Evolutionary conservation across 495 filamentous ascomycete species (phyloP).

Genomic region (Penicillium pulvis): DNA sequence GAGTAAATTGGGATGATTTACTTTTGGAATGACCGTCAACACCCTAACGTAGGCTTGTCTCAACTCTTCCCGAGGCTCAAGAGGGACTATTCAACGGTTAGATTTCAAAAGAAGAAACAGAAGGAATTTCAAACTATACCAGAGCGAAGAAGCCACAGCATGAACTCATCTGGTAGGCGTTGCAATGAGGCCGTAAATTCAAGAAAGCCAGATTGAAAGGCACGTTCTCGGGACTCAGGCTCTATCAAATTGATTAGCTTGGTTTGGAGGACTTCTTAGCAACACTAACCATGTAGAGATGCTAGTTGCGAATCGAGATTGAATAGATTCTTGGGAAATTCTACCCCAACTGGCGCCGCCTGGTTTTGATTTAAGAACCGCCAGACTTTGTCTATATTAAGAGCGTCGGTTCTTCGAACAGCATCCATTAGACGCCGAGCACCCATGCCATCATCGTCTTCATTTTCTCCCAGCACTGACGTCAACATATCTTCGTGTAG

Average conservation of each 20-base stretch:
- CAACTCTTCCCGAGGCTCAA: slow-evolving; percentile 61
- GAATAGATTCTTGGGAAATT: slow-evolving; percentile 39
- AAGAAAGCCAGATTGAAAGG: slow-evolving; percentile 69
- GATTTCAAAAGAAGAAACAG: neutral
- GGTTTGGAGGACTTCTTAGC: neutral
- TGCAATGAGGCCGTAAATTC: slow-evolving; percentile 57
- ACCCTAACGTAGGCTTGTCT: slow-evolving; percentile 64
- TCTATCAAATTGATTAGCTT: slow-evolving; percentile 32
- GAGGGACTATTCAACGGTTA: slow-evolving; percentile 44
- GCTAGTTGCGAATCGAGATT: slow-evolving; percentile 26
- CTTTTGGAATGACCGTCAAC: slow-evolving; percentile 40
- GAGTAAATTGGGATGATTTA: neutral
- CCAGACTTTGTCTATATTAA: slow-evolving; percentile 60
- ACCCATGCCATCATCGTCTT: slow-evolving; percentile 53
- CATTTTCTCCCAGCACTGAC: slow-evolving; percentile 43
- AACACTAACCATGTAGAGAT: slow-evolving; percentile 40
- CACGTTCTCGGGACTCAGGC: slow-evolving; percentile 55
- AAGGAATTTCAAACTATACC: neutral
- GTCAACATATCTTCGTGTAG: slow-evolving; percentile 48
- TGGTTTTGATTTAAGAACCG: slow-evolving; percentile 61
- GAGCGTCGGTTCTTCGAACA: slow-evolving; percentile 73
- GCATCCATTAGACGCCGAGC: slow-evolving; percentile 65
- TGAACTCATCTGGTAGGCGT: slow-evolving; percentile 67
- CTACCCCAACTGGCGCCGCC: slow-evolving; percentile 33
- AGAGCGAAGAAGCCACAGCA: slow-evolving; percentile 73